phyloP scores from a whole-genome alignment of 306 rosid species.

The Hippophae gyantsensis region DNA sequence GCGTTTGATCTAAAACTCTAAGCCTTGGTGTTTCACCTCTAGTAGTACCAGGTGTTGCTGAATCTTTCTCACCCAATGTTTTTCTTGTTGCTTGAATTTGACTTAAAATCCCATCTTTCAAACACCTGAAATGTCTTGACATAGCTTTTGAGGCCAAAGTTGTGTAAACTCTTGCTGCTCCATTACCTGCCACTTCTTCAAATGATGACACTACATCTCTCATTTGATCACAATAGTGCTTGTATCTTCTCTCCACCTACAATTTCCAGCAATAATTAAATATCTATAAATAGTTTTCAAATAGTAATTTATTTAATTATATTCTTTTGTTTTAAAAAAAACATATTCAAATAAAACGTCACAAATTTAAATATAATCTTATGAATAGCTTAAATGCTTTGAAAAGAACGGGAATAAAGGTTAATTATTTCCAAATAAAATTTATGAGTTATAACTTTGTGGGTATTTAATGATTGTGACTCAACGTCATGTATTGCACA shows the following conservation, averaged over 20 bases:
- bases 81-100: conserved; percentile 53
- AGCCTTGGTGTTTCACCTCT: conserved; percentile 89
- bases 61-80: conserved; percentile 81
- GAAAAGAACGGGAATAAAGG: too few species aligned
- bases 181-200: conserved; percentile 69
- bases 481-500: too few species aligned
- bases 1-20: conserved; percentile 56
- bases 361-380: too few species aligned
- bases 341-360: too few species aligned
- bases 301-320: too few species aligned
- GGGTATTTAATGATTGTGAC: too few species aligned
- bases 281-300: not conserved
- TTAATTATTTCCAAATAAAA: too few species aligned
- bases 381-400: too few species aligned
- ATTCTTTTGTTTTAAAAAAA: too few species aligned
- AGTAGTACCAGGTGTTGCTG: conserved; percentile 61
- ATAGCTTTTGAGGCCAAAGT: conserved; percentile 78
- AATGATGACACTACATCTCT: conserved; percentile 64
- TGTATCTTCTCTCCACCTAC: conserved; percentile 87
- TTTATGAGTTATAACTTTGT: too few species aligned
- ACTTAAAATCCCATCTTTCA: conserved; percentile 67
- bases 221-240: conserved; percentile 82
- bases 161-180: conserved; percentile 75
- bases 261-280: not conserved
- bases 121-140: conserved; percentile 73